Evolutionary conservation across 2,329 filamentous ascomycete species (phyloP).

Genomic region (Aspergillus brasiliensis): DNA sequence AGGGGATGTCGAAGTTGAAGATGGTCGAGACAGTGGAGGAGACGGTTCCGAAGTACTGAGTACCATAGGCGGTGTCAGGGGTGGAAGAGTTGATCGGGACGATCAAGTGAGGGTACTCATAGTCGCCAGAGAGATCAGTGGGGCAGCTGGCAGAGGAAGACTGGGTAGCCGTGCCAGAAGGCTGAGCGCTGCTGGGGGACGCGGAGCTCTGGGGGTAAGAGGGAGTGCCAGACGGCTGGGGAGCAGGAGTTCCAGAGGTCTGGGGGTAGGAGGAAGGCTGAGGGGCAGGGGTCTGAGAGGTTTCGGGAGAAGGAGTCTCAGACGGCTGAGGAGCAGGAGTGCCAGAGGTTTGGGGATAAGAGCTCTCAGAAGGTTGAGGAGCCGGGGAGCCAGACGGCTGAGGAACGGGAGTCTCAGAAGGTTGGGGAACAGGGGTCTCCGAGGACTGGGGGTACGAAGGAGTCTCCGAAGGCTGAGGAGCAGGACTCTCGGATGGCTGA

Average conservation of each 20-base stretch:
- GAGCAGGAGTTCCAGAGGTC: not conserved
- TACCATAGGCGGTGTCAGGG: slow-evolving; percentile 56
- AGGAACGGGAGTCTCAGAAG: not conserved
- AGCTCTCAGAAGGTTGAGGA: not conserved
- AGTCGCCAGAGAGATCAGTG: slow-evolving; percentile 49
- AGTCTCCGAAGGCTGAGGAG: not conserved
- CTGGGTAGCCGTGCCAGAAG: slow-evolving; percentile 16
- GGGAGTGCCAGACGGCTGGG: slow-evolving; percentile 4
- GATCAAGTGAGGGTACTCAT: slow-evolving; percentile 64
- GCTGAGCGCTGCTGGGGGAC: slow-evolving; percentile 13
- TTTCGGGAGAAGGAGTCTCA: not conserved
- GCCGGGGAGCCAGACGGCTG: too few species aligned
- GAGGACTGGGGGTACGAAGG: not conserved
- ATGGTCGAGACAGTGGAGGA: slow-evolving; percentile 57
- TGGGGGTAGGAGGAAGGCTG: slow-evolving; percentile 11
- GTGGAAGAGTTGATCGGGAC: slow-evolving; percentile 59
- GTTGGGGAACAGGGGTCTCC: not conserved
- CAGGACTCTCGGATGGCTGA: not conserved
- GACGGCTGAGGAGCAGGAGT: slow-evolving; percentile 8
- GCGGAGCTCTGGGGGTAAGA: not conserved
- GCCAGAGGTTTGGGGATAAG: not conserved
- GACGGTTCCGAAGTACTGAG: slow-evolving; percentile 59
- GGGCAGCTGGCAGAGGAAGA: slow-evolving; percentile 42
- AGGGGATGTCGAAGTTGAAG: slow-evolving; percentile 70
- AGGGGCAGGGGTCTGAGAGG: not conserved